Evolutionary conservation across 371 early-diverging fungal species (phyloP), one percentile per base, ranked within the genome.

Genomic region (Thermomucor indicae-seudaticae): DNA sequence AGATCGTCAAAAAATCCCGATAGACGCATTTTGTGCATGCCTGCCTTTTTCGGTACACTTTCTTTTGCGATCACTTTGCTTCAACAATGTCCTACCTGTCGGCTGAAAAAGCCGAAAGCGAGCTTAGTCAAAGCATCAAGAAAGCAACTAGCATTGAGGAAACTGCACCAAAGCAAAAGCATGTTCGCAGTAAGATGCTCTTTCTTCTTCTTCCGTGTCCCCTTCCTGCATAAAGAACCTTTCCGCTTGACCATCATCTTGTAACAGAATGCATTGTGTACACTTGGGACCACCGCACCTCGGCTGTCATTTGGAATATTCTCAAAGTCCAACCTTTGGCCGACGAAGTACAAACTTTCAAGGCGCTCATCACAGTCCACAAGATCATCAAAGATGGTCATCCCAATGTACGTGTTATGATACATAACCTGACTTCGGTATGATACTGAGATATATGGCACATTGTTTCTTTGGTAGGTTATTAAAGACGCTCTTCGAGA

Each of bases 101-200:
- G 55, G 67, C 74, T 38, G 83, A 79, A 50, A 93, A 90, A 75
- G 84, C 88, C 39, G 97, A 97, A 65, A 62, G 85, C 39, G 93
- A 94, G 47, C 83, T 97, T 29, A 78, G 90, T 47, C 78, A 76
- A 30, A 85, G 89, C 63, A 91, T 96, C 49, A 91, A 87, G 60
- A 97, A 97, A 74, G 96, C 96, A 12, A 88, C 91, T 12, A 85
- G 83, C 43, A 53, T 75, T 23, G 96, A 95, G 41, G 97, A 97
- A 67, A 83, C 88, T 11, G 91, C 98, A 11, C 98, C 98, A 50
- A 97, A 97, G 70, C 96, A 95, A 64, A 97, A 97, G 73, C 98
- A 97, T 69, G 97, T 96, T 40, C 70, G 91, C 74, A 86, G 87
- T 85, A 83, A 60, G 81, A 67, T 30, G 24, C 28, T 2, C 6